Evolutionary conservation across 2,329 filamentous ascomycete genomes (phyloP).

Genomic region (Ophiostoma sp.): DNA sequence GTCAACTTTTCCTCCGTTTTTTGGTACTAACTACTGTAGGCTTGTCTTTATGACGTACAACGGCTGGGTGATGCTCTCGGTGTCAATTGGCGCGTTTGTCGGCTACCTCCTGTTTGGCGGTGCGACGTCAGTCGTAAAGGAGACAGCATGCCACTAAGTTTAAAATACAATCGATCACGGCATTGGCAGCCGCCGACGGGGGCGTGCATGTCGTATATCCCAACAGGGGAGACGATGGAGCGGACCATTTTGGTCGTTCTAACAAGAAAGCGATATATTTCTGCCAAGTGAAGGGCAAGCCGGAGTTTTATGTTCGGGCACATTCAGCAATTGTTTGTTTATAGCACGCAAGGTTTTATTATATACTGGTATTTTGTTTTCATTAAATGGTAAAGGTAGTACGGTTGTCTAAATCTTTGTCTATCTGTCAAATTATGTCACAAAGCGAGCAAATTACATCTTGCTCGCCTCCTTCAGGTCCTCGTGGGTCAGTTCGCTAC

Average conservation of each 20-base stretch:
- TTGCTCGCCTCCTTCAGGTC: conserved; percentile 42
- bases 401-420: background rate
- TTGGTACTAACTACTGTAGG: conserved; percentile 54
- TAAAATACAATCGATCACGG: background rate
- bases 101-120: conserved; percentile 83
- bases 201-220: background rate
- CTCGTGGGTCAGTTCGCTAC: conserved; percentile 38
- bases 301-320: background rate
- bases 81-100: conserved; percentile 82
- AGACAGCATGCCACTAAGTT: conserved; percentile 82
- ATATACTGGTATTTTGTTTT: conserved; percentile 33
- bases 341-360: conserved; percentile 17
- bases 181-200: background rate
- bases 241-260: background rate
- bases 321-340: background rate
- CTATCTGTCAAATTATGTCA: conserved; percentile 24
- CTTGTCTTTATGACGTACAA: conserved; percentile 99
- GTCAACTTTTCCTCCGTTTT: background rate
- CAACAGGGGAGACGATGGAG: background rate
- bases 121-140: conserved; percentile 70
- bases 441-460: conserved; percentile 37
- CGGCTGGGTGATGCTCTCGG: conserved; percentile 92
- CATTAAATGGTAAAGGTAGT: conserved; percentile 24
- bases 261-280: background rate
- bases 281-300: background rate